phyloP scores from a whole-genome alignment of 2,329 filamentous ascomycete species.

The Colletotrichum falcatum region DNA sequence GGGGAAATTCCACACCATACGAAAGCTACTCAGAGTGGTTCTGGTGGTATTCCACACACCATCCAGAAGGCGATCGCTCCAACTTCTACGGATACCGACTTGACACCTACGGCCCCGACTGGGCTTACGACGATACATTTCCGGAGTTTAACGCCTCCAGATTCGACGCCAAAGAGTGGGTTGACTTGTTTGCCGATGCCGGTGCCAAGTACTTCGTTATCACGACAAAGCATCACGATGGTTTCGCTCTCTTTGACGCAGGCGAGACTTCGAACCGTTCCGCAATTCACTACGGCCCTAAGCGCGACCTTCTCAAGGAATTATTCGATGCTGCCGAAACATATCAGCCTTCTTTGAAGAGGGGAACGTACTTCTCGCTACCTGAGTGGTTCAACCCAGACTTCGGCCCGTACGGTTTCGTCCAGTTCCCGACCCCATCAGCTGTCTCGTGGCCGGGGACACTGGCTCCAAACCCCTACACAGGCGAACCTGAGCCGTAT shows the following conservation, averaged over 20 bases:
- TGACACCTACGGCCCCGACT: constrained; percentile 61
- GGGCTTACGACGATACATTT: constrained; percentile 69
- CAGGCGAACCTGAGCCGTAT: constrained; percentile 55
- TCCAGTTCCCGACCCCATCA: constrained; percentile 50
- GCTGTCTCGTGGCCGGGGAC: constrained; percentile 50
- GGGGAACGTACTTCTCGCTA: constrained; percentile 60
- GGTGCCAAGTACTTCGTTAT: constrained; percentile 64
- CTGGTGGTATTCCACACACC: constrained; percentile 59
- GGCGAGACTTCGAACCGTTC: constrained; percentile 54
- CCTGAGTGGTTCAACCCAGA: constrained; percentile 64
- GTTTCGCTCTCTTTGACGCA: constrained; percentile 59
- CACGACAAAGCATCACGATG: constrained; percentile 62
- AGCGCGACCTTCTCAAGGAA: constrained; percentile 48
- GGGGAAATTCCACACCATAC: constrained; percentile 59
- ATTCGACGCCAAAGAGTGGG: constrained; percentile 65
- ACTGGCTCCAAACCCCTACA: constrained; percentile 55
- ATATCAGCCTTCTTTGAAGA: constrained; percentile 44
- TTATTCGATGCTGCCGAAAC: constrained; percentile 52
- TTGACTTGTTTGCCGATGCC: constrained; percentile 64
- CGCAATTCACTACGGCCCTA: constrained; percentile 54
- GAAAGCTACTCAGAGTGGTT: constrained; percentile 60
- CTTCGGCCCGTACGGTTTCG: constrained; percentile 58
- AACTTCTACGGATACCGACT: constrained; percentile 60
- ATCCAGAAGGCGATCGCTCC: constrained; percentile 36
- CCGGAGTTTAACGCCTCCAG: constrained; percentile 62